phyloP scores from a whole-genome alignment of 176 grass and related monocot genomes.

The Oryza rufipogon region DNA sequence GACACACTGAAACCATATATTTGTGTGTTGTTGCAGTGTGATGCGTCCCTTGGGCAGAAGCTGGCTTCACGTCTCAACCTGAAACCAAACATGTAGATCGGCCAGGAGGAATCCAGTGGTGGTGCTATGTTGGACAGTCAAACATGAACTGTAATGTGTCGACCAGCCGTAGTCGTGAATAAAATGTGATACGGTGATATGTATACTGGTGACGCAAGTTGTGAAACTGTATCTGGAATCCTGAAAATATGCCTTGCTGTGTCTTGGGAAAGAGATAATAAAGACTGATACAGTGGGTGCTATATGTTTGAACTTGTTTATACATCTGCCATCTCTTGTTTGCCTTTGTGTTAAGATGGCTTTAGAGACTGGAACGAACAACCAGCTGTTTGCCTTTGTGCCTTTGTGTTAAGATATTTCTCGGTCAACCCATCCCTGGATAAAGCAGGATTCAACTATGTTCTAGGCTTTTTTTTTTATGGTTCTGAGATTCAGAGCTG shows the following conservation, averaged over 20 bases:
- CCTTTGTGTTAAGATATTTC: too few relatives aligned
- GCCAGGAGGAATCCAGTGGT: not conserved
- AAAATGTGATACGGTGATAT: slow-evolving; percentile 16
- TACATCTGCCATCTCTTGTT: not conserved
- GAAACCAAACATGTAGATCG: slow-evolving; percentile 70
- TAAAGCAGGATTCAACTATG: slow-evolving; percentile 3
- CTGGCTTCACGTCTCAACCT: slow-evolving; percentile 62
- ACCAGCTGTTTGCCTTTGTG: too few relatives aligned
- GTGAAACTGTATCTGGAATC: not conserved
- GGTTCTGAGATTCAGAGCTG: not conserved
- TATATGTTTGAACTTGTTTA: not conserved
- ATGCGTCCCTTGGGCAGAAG: slow-evolving; percentile 67
- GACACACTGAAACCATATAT: not conserved
- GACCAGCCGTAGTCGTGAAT: slow-evolving; percentile 23
- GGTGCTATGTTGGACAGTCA: not conserved
- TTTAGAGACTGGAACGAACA: too few relatives aligned
- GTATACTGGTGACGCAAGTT: slow-evolving; percentile 1
- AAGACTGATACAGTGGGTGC: slow-evolving; percentile 3
- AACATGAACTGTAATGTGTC: not conserved
- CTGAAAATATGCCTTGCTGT: not conserved
- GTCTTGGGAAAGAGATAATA: slow-evolving; percentile 1
- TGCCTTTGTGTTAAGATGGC: too few relatives aligned
- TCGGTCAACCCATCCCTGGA: not conserved
- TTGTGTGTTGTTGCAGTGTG: slow-evolving; percentile 57
- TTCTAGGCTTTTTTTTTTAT: slow-evolving; percentile 16